A percentile compares a stretch with the other conserved stretches of the same genome.
Evolutionary conservation across 768 basidiomycete genomes (phyloP).

Genomic region (Termitomyces sp.): DNA sequence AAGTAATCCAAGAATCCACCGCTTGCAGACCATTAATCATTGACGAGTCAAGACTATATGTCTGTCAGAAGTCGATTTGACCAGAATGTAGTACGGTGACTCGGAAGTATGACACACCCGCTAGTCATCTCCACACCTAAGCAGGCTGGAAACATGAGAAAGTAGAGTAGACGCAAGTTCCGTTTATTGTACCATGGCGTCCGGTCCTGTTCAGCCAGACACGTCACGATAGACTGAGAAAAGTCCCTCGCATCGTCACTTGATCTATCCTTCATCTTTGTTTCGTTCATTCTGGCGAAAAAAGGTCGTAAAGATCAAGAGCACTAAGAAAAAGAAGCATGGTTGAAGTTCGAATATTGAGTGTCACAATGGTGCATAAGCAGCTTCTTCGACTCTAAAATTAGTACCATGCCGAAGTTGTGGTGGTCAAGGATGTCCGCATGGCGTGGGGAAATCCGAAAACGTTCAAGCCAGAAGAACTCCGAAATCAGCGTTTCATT

Average conservation of each 20-base stretch:
- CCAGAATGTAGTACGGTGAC: background rate
- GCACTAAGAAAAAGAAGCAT: background rate
- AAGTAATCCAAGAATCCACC: slow-evolving; percentile 48
- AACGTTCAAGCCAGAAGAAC: no score
- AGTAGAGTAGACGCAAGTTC: slow-evolving; percentile 48
- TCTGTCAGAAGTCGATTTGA: background rate
- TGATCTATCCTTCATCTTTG: background rate
- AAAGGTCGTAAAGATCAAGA: background rate
- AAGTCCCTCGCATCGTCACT: background rate
- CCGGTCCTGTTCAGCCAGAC: slow-evolving; percentile 38
- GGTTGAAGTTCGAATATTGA: background rate
- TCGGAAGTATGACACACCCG: slow-evolving; percentile 33
- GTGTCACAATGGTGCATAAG: background rate
- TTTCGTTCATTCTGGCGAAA: background rate
- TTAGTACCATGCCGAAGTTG: background rate
- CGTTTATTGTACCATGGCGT: slow-evolving; percentile 58
- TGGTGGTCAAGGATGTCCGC: background rate
- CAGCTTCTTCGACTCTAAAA: background rate
- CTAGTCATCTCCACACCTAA: slow-evolving; percentile 60
- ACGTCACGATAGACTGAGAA: slow-evolving; percentile 28
- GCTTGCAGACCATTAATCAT: slow-evolving; percentile 63
- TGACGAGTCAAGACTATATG: slow-evolving; percentile 45
- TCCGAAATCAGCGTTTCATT: background rate
- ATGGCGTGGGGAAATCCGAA: no score
- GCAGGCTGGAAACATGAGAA: slow-evolving; percentile 51